These are phyloP conservation scores for Rubia tinctorum DNA, from an alignment of 305 asterid genomes.

Conservation along the genomic window DNA sequence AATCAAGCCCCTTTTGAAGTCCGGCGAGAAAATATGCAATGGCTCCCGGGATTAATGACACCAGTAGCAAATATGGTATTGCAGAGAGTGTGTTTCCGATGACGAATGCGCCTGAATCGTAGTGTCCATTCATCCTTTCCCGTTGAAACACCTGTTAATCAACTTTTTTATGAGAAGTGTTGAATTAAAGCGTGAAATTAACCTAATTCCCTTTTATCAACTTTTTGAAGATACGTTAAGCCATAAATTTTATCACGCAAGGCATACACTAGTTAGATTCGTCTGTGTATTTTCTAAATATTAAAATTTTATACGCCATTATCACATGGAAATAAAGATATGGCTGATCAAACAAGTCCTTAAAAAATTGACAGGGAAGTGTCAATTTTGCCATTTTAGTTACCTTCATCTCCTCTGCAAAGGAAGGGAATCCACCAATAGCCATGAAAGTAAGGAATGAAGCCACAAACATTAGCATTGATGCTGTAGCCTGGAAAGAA, in stretches of 20 bases:
- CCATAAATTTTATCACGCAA: too few relatives aligned
- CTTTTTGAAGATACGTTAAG: too few relatives aligned
- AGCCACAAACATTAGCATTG: conserved; percentile 30
- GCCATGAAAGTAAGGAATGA: conserved; percentile 38
- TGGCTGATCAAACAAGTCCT: too few relatives aligned
- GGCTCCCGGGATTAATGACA: conserved; percentile 27
- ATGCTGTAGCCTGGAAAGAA: conserved; percentile 27
- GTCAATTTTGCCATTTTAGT: too few relatives aligned
- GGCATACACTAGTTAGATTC: too few relatives aligned
- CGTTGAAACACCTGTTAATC: conserved; percentile 26
- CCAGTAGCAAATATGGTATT: conserved; percentile 24
- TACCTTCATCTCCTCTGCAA: conserved; percentile 38
- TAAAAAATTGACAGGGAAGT: too few relatives aligned
- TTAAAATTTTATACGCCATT: too few relatives aligned
- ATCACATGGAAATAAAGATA: too few relatives aligned
- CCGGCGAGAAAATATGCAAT: conserved; percentile 24
- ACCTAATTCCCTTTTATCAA: too few relatives aligned
- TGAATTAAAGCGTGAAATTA: too few relatives aligned
- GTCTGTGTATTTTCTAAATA: too few relatives aligned
- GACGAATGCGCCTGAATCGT: conserved; percentile 22
- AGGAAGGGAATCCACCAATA: conserved; percentile 35
- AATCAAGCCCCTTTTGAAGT: conserved; percentile 19
- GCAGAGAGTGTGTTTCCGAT: conserved; percentile 25
- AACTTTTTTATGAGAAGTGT: background rate
- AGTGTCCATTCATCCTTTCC: conserved; percentile 31